Evolutionary conservation across 768 basidiomycete species (phyloP).

Genomic region (Suillus clintonianus): DNA sequence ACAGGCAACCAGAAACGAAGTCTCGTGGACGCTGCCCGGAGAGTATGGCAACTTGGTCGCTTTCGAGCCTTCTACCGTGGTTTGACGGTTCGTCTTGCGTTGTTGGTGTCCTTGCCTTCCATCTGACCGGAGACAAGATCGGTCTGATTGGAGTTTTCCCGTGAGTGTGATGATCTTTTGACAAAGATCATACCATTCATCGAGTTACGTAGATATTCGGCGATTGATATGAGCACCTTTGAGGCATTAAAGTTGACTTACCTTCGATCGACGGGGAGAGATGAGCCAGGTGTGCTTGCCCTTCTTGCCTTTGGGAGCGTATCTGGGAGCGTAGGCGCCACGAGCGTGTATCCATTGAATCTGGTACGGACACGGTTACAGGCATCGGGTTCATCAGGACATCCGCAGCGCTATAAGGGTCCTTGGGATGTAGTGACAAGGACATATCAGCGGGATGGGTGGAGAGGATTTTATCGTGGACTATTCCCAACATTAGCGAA

Average conservation of each 20-base stretch:
- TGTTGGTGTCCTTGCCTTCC: conserved; percentile 9
- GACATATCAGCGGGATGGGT: conserved; percentile 85
- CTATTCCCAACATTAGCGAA: conserved; percentile 92
- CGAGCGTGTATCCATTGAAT: conserved; percentile 90
- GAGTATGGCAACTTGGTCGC: conserved; percentile 80
- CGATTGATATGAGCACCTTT: conserved; percentile 97
- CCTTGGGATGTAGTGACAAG: conserved; percentile 79
- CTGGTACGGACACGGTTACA: conserved; percentile 93
- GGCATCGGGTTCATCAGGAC: conserved; percentile 94
- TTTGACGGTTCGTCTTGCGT: conserved; percentile 65
- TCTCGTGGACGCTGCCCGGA: conserved; percentile 62
- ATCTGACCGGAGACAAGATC: conserved; percentile 53
- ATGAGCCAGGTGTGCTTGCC: conserved; percentile 88
- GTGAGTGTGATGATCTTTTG: conserved; percentile 43
- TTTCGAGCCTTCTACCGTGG: conserved; percentile 89
- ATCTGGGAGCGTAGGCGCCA: conserved; percentile 92
- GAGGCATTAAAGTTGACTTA: conserved; percentile 95
- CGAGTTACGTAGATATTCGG: conserved; percentile 62
- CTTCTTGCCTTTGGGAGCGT: conserved; percentile 89
- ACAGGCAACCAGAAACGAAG: conserved; percentile 59
- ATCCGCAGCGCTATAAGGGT: conserved; percentile 90
- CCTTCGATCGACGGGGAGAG: conserved; percentile 78
- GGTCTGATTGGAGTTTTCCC: conserved; percentile 97
- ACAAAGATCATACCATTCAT: conserved; percentile 7
- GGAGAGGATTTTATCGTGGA: conserved; percentile 93